Evolutionary conservation across 1,284 basidiomycete genomes (phyloP).

Genomic region (Ceratobasidium sp.): DNA sequence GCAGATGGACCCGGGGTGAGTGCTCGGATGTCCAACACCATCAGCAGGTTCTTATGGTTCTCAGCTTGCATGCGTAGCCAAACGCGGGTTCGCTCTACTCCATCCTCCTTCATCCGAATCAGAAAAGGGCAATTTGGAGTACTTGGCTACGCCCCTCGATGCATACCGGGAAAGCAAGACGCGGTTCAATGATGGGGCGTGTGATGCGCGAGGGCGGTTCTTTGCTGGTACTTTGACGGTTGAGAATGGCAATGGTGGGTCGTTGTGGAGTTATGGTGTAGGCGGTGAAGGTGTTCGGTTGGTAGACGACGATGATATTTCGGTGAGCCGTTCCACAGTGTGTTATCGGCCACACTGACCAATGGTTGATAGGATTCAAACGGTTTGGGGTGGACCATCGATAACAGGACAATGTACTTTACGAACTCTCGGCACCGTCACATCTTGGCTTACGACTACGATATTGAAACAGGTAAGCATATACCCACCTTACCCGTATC

Average conservation of each 20-base stretch:
- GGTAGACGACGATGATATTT: slow-evolving; percentile 72
- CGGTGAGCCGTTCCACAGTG: slow-evolving; percentile 56
- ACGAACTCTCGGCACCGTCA: slow-evolving; percentile 71
- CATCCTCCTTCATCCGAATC: slow-evolving; percentile 51
- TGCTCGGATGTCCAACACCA: background rate
- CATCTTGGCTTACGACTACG: slow-evolving; percentile 68
- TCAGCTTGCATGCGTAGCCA: slow-evolving; percentile 67
- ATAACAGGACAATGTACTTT: slow-evolving; percentile 73
- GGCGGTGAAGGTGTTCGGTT: slow-evolving; percentile 59
- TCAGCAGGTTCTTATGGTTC: background rate
- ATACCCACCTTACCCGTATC: background rate
- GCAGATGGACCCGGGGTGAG: slow-evolving; percentile 60
- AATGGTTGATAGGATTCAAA: slow-evolving; percentile 65
- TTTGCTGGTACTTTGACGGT: slow-evolving; percentile 71
- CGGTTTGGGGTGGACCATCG: slow-evolving; percentile 71
- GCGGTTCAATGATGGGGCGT: slow-evolving; percentile 77
- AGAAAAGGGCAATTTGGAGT: slow-evolving; percentile 56
- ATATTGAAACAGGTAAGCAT: slow-evolving; percentile 63
- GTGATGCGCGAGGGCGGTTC: slow-evolving; percentile 68
- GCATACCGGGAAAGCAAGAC: slow-evolving; percentile 58
- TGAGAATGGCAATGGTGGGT: slow-evolving; percentile 60
- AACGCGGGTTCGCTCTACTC: slow-evolving; percentile 65
- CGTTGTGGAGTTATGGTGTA: slow-evolving; percentile 70
- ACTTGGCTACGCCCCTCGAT: slow-evolving; percentile 64
- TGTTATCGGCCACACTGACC: background rate